phyloP scores from a whole-genome alignment of 2,329 filamentous ascomycete genomes.

The Metarhizium anisopliae region DNA sequence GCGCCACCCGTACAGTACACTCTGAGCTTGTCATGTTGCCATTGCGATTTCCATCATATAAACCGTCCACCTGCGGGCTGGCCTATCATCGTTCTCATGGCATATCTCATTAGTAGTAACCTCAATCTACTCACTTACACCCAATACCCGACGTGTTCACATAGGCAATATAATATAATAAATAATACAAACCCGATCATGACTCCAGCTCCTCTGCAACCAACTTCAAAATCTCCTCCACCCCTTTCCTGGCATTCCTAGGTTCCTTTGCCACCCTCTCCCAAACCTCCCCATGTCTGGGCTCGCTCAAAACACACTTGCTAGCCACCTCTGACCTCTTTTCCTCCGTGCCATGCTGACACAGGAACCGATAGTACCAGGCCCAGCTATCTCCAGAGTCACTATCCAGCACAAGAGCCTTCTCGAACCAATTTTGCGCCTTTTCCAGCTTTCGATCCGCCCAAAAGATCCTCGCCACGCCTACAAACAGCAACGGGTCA shows the following conservation, averaged over 20 bases:
- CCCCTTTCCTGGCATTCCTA: conserved; percentile 62
- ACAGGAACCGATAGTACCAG: conserved; percentile 92
- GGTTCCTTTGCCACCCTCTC: conserved; percentile 80
- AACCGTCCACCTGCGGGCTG: too few relatives aligned
- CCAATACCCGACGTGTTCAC: not conserved
- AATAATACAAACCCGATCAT: conserved; percentile 7
- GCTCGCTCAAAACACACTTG: conserved; percentile 77
- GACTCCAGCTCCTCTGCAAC: conserved; percentile 48
- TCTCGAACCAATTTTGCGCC: conserved; percentile 95
- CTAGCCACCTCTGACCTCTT: conserved; percentile 77
- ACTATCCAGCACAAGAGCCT: conserved; percentile 78
- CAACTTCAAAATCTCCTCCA: conserved; percentile 75
- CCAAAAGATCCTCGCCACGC: conserved; percentile 95
- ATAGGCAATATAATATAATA: not conserved
- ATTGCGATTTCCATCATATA: too few relatives aligned
- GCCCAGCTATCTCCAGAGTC: conserved; percentile 92
- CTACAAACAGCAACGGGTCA: conserved; percentile 80
- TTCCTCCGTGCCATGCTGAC: conserved; percentile 88
- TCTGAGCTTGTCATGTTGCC: not conserved
- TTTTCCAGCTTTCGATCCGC: conserved; percentile 85
- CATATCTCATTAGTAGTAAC: not conserved
- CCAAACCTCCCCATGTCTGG: conserved; percentile 89
- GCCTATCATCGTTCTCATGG: not conserved
- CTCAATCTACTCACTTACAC: not conserved
- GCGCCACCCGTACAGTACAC: not conserved